Evolutionary conservation across 371 early-diverging fungal species (phyloP).

Genomic region (Globomyces sp.): DNA sequence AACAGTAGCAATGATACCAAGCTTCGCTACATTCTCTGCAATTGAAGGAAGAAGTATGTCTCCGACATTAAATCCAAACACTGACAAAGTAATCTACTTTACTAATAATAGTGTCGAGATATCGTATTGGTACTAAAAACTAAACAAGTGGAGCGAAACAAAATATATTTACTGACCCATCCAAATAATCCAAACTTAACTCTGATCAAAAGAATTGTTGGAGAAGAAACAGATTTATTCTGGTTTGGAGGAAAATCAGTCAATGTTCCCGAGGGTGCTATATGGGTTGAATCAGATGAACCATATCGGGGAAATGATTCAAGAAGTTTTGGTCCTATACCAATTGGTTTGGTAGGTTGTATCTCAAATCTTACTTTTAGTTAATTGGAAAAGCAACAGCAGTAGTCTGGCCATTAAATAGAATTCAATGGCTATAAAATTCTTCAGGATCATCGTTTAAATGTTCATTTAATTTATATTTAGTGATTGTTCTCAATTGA

Average conservation of each 20-base stretch:
- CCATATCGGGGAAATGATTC: constrained; percentile 7
- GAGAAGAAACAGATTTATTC: not conserved
- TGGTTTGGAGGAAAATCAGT: not conserved
- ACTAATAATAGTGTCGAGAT: not conserved
- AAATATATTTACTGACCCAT: constrained; percentile 4
- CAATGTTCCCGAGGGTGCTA: not conserved
- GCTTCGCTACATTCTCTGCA: not conserved
- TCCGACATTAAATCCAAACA: constrained; percentile 12
- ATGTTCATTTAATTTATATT: too few relatives aligned
- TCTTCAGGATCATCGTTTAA: too few relatives aligned
- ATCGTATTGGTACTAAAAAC: constrained; percentile 9
- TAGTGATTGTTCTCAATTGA: too few relatives aligned
- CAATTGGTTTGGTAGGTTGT: not conserved
- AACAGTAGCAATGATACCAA: not conserved
- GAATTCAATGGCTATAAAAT: constrained; percentile 2
- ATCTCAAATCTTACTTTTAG: too few relatives aligned
- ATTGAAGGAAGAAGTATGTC: constrained; percentile 15
- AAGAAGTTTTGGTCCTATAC: not conserved
- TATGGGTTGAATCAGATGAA: constrained; percentile 15
- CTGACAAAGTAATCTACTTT: not conserved
- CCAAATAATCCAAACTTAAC: constrained; percentile 6
- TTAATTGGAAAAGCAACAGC: not conserved
- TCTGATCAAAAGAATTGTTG: constrained; percentile 7
- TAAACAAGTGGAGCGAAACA: not conserved
- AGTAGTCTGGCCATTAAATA: constrained; percentile 8